Conservation (phyloP, 2,329 filamentous ascomycete species). For the Gyromitra esculenta region DNA sequence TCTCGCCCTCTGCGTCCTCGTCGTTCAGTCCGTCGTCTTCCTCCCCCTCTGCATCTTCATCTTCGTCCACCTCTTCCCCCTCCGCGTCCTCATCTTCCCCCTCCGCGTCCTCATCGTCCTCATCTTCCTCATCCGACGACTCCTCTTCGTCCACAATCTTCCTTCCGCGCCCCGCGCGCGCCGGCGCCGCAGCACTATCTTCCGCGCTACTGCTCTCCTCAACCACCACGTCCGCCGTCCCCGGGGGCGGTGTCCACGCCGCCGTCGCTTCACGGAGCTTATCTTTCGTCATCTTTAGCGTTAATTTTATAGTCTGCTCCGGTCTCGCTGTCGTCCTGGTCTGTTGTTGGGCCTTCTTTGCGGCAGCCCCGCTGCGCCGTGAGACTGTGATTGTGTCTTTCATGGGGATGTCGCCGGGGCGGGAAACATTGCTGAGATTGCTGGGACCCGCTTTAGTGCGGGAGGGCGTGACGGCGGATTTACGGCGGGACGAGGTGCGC, state of each 20-base stretch:
- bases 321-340: constrained; percentile 6
- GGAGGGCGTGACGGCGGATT: background rate
- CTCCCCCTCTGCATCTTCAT: constrained; percentile 63
- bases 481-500: constrained; percentile 32
- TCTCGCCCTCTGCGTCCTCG: constrained; percentile 58
- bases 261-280: constrained; percentile 53
- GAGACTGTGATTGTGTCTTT: constrained; percentile 39
- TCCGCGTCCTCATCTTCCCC: constrained; percentile 63
- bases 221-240: constrained; percentile 18
- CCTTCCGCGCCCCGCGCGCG: constrained; percentile 39
- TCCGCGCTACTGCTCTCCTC: constrained; percentile 34
- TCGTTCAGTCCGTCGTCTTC: constrained; percentile 60
- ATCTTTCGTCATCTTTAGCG: constrained; percentile 55
- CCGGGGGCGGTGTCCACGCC: constrained; percentile 51
- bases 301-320: constrained; percentile 47
- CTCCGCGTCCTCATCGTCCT: constrained; percentile 62
- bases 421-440: constrained; percentile 39
- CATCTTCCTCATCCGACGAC: constrained; percentile 64
- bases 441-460: constrained; percentile 28
- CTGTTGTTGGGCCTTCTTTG: constrained; percentile 5
- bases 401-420: constrained; percentile 25
- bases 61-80: constrained; percentile 64
- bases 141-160: constrained; percentile 52
- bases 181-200: constrained; percentile 22
- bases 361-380: background rate